phyloP scores from a whole-genome alignment of 148 eudicot species.

The Selenicereus undatus region DNA sequence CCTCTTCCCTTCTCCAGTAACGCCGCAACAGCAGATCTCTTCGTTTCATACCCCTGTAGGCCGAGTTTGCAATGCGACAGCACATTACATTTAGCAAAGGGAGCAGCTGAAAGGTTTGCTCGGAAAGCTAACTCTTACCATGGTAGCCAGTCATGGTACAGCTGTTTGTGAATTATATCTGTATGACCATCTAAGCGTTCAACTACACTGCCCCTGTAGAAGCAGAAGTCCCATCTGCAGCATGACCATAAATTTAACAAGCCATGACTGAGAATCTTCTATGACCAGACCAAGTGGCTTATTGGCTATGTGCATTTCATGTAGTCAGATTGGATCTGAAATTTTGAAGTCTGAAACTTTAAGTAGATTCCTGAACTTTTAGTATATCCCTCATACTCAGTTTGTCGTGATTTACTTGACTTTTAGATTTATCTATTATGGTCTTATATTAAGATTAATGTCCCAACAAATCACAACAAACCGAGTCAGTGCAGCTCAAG shows the following conservation, averaged over 20 bases:
- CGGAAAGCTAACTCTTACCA: constrained; percentile 33
- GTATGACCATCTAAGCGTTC: constrained; percentile 82
- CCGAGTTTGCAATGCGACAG: not conserved
- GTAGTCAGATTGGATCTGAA: not conserved
- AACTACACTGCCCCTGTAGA: constrained; percentile 49
- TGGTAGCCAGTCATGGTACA: constrained; percentile 59
- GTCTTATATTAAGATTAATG: too few relatives aligned
- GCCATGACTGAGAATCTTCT: not conserved
- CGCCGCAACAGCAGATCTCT: constrained; percentile 67
- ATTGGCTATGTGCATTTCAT: not conserved
- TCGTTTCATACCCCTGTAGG: constrained; percentile 56
- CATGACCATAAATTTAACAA: not conserved
- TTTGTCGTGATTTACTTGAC: too few relatives aligned
- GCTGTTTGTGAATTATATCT: constrained; percentile 57
- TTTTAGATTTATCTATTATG: too few relatives aligned
- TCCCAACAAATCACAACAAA: too few relatives aligned
- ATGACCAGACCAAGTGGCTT: not conserved
- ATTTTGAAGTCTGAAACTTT: too few relatives aligned
- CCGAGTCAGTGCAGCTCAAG: too few relatives aligned
- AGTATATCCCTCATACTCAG: too few relatives aligned
- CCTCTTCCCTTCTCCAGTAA: constrained; percentile 85
- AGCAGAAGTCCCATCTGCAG: constrained; percentile 83
- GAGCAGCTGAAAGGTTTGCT: not conserved
- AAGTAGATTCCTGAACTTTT: too few relatives aligned
- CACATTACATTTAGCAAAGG: not conserved